Base-by-base conservation (phyloP, 192 early-diverging fungal genomes). In the Lobosporangium transversale region DNA sequence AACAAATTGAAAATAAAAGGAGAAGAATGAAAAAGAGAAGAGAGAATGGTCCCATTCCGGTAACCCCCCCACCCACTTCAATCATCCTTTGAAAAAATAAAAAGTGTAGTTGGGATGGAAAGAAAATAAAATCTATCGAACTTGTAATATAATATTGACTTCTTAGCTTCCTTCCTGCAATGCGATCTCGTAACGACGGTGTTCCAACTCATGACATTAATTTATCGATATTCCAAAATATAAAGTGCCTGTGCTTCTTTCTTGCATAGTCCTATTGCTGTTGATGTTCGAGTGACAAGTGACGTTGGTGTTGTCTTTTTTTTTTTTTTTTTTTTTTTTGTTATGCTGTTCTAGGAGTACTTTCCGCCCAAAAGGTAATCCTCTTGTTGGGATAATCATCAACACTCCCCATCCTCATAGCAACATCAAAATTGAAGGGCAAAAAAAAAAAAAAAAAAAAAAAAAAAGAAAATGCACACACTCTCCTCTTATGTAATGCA, bases 241-340 rank as follows among this genome's bases (percentile, higher is more conserved):
- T 7, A 14, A 14, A 40, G 37, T 7, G 45, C 44, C 29, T 64
- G 47, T 40, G 33, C 27, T 53, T 44, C 27, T 62, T 24, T 27
- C 63, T 66, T 66, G 63, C 53, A 53, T 66, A 53, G 55, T 57
- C 63, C 63, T 66, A 66, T 37, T 37, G 53, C 36, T 65, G 62
- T 29, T 62, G 48, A 48, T 58, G 56, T 43, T 43, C 56, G 56
- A 58, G 56, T 58, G 37, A 58, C 37, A 58, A 54, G 52, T 65
- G 62, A 65, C 54, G 62, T 65, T 65, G 62, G 32, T 65, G 40
- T 54, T 65, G 40, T 36, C 52, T 44, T 65, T 53, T 64, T 55
- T 55, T 65, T 15, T 27, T 32, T 3, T 50, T 37, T 57, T 57
- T 53, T 65, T 53, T 53, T 64, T 52, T 53, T 32, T 29, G 27